Base-by-base conservation (phyloP, 1,284 basidiomycete species). In the Trichosporon faecale region DNA sequence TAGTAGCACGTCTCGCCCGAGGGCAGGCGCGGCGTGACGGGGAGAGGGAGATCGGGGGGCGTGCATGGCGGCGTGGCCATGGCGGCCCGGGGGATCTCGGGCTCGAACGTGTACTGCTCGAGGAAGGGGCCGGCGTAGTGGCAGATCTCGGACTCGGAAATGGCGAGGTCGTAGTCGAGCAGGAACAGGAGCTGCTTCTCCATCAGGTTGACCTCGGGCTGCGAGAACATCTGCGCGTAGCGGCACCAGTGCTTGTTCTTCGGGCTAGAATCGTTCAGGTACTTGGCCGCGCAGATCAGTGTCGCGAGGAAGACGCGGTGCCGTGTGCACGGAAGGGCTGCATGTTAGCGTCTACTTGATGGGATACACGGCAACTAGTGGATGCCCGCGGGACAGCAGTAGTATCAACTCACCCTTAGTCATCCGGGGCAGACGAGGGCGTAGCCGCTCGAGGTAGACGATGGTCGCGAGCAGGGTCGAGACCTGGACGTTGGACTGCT, bases 301-400 rank as follows among this genome's bases (percentile, higher is more conserved):
- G 92, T 91, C 33, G 96, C 96, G 74, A 99, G 88, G 85, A 99
- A 98, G 72, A 99, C 91, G 68, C 96, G 91, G 83, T 98, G 96
- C 64, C 94, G 89, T 12, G 96, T 97, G 84, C 93, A 96, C 33
- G 91, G 89, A 87, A 95, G 91, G 66, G 92, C 93, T 92, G 74
- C 52, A 29, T 35, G 52, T 40, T 35, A 25, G 55, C 49, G 66
- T 44, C 14, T 44, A 46, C 16, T 14, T 21, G 5, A 46, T 46
- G n/a, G n/a, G n/a, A n/a, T n/a, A n/a, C 44, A 46, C 44, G 44
- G 18, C 44, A 21, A 46, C 44, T 46, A n/a, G n/a, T n/a, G n/a
- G 16, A 46, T 46, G 16, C 44, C 21, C 18, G 44, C 44, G 44
- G 14, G 9, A 14, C 44, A 9, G 21, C 14, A 18, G 6, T 46